Percentiles rank a stretch among this genome's conserved stretches.
Evolutionary conservation across 2,329 filamentous ascomycete genomes (phyloP).

Genomic region (Alternaria hordeiaustralica): DNA sequence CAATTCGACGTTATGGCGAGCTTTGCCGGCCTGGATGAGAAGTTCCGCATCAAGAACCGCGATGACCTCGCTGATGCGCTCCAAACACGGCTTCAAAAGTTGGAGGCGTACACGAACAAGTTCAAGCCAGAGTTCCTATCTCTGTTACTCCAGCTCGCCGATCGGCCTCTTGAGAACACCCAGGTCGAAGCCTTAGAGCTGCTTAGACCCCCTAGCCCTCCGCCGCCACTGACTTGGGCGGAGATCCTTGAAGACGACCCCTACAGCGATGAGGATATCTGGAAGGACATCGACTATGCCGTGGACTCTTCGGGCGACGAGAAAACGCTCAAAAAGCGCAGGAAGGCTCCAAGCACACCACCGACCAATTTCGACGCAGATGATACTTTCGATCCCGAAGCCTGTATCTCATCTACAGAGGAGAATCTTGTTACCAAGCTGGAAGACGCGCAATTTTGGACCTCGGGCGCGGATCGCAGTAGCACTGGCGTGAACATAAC

Average conservation of each 20-base stretch:
- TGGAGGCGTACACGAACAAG: slow-evolving; percentile 63
- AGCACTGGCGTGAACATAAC: slow-evolving; percentile 56
- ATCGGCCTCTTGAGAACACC: slow-evolving; percentile 76
- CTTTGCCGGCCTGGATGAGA: slow-evolving; percentile 72
- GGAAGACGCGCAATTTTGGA: slow-evolving; percentile 58
- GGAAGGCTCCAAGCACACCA: slow-evolving; percentile 31
- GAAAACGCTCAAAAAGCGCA: slow-evolving; percentile 39
- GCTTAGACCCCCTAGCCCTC: slow-evolving; percentile 56
- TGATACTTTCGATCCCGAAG: slow-evolving; percentile 43
- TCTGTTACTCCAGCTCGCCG: slow-evolving; percentile 79
- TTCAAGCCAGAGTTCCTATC: slow-evolving; percentile 82
- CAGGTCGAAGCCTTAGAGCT: slow-evolving; percentile 68
- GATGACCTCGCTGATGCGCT: slow-evolving; percentile 80
- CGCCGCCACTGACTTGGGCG: slow-evolving; percentile 72
- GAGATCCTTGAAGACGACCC: slow-evolving; percentile 80
- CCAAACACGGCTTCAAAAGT: slow-evolving; percentile 62
- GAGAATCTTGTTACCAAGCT: slow-evolving; percentile 46
- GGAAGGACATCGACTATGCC: slow-evolving; percentile 72
- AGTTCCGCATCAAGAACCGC: slow-evolving; percentile 79
- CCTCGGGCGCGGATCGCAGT: slow-evolving; percentile 11
- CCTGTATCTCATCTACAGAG: slow-evolving; percentile 40
- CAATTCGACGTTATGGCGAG: slow-evolving; percentile 56
- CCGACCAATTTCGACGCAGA: slow-evolving; percentile 49
- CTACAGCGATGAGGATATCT: slow-evolving; percentile 71
- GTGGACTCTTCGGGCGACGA: slow-evolving; percentile 71